Evolutionary conservation across 106 monocot species (phyloP), one percentile per base, ranked within the genome.

Genomic region (Apostasia shenzhenica): DNA sequence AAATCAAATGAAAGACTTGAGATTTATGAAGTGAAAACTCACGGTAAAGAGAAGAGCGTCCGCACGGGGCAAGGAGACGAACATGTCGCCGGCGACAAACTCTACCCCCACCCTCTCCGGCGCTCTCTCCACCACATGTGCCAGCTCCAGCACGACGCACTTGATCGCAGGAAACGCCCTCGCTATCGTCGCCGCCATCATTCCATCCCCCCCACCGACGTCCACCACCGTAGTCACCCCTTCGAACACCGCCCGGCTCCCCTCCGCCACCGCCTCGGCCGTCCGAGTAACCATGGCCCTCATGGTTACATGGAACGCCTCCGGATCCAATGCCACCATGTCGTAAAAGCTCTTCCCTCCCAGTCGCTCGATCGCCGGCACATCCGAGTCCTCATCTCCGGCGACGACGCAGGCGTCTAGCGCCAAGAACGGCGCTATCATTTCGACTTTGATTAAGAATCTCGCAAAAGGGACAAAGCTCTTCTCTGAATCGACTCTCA

Each of bases 171-270:
- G 72, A 65, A 67, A 67, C 12, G 57, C 72, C 50, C 49, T 42
- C 11, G 38, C 52, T 4, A 78, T 59, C 3, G 63, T 57, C 49
- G 38, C 42, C 45, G 59, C 67, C 52, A 59, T 11, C 40, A 56
- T 39, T 1, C 78, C 72, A 41, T 0, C 44, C 3, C 78, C 78
- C 2, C 78, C 78, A 0, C 78, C 78, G 6, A 72, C 72, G 48
- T 78, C 78, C 66, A 78, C 78, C 51, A 78, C 7, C 41, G 57
- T 49, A 4, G 4, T 14, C 52, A 78, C 13, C 41, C 72, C 72
- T 9, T 11, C 11, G 13, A 69, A 70, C 62, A 46, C 54, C 54
- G 7, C 54, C 59, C 4, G 14, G 45, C 39, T 47, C 57, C 41
- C 47, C 13, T 4, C 6, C 9, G 61, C 41, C 38, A 68, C 51